Base-by-base conservation (phyloP, 306 rosid genomes). In the Corylus americana region DNA sequence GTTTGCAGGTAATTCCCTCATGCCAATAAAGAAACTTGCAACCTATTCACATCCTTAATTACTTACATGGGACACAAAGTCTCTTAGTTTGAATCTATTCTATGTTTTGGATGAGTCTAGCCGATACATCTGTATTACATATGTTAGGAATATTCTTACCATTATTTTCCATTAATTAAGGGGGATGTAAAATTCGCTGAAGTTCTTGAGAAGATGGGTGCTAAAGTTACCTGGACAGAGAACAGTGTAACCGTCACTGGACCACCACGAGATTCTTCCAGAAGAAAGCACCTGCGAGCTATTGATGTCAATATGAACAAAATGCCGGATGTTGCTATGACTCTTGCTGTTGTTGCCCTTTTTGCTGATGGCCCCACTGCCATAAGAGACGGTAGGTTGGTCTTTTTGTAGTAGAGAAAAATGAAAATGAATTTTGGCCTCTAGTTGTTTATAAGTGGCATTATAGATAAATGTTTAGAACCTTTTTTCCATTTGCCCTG, bases 251-350 rank as follows among this genome's bases (percentile, higher is more conserved):
- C 99, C 1, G 85, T 93, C 74, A 89, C 90, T 25, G 99, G 98
- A 55, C 97, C 97, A 16, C 91, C 78, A 25, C 86, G 87, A 69
- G 91, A 87, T 79, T 83, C 98, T 86, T 83, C 88, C 2, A 84
- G 78, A 75, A 82, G 73, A 75, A 89, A 90, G 76, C 91, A 88
- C 82, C 87, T 96, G 87, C 88, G 79, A 76, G 94, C 90, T 57
- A 37, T 93, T 78, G 98, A 96, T 87, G 98, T 93, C 80, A 90
- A 96, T 79, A 96, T 96, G 99, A 96, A 96, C 91, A 96, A 96
- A 91, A 96, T 96, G 99, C 99, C 99, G 8, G 99, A 96, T 90
- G 99, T 96, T 91, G 99, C 98, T 71, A 96, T 96, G 99, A 96
- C 99, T 17, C 99, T 96, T 58, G 99, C 99, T 49, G 98, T 96